phyloP scores from a whole-genome alignment of 768 basidiomycete genomes.

The Tubosaeta sp. region DNA sequence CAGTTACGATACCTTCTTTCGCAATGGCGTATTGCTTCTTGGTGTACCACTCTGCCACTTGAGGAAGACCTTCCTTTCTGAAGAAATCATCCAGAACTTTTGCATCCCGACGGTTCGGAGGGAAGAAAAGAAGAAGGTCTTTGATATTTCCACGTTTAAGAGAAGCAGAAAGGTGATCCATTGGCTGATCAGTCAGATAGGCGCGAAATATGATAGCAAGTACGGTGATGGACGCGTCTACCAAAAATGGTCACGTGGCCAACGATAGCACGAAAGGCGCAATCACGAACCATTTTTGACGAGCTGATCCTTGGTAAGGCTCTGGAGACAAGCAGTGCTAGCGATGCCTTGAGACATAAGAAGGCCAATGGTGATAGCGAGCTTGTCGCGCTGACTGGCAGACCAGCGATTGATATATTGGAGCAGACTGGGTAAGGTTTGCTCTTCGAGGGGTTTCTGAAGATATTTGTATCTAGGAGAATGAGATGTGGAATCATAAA shows the following conservation, averaged over 20 bases:
- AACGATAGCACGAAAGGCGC: not conserved
- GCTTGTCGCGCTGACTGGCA: conserved; percentile 70
- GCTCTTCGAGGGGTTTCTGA: conserved; percentile 91
- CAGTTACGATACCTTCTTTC: conserved; percentile 70
- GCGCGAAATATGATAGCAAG: conserved; percentile 77
- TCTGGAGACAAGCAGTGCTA: conserved; percentile 70
- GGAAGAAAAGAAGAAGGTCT: conserved; percentile 86
- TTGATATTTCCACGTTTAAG: conserved; percentile 83
- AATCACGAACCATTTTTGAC: conserved; percentile 77
- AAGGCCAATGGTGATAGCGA: conserved; percentile 77
- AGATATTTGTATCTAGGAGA: conserved; percentile 91
- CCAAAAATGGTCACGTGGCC: conserved; percentile 7
- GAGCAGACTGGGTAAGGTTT: conserved; percentile 74
- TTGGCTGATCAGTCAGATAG: conserved; percentile 75
- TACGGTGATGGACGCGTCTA: conserved; percentile 75
- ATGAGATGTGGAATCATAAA: conserved; percentile 4
- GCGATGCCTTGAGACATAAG: conserved; percentile 82
- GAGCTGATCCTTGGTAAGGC: conserved; percentile 88
- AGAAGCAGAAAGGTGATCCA: conserved; percentile 83
- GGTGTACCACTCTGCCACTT: conserved; percentile 90
- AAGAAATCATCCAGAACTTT: conserved; percentile 82
- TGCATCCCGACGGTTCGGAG: conserved; percentile 71
- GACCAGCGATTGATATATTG: conserved; percentile 91
- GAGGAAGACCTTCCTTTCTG: conserved; percentile 69
- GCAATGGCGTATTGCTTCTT: conserved; percentile 84